A percentile compares a stretch with the other conserved stretches of the same genome.
These are phyloP conservation scores for Malus hybrid DNA, from an alignment of 331 rosid species.

Conservation along the genomic window DNA sequence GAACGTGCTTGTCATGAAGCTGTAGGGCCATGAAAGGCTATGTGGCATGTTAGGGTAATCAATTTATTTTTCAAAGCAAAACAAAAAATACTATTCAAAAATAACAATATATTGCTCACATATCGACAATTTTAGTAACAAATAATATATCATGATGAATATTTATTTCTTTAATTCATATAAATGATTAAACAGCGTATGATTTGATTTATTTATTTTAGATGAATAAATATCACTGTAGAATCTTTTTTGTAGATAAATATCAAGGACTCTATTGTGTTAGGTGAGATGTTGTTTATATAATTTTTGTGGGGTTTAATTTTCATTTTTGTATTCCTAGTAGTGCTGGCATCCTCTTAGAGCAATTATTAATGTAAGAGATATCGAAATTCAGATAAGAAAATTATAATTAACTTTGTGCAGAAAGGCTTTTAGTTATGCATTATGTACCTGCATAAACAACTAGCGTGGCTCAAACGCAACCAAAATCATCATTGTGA, in stretches of 20 bases:
- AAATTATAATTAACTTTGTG: background rate
- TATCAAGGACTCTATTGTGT: background rate
- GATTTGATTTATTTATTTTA: too few species aligned
- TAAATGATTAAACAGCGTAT: background rate
- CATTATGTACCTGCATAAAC: background rate
- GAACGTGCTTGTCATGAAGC: constrained; percentile 67
- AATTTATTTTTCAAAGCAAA: background rate
- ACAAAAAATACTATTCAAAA: background rate
- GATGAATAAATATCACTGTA: too few species aligned
- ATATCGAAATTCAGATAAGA: background rate
- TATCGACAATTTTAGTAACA: too few species aligned
- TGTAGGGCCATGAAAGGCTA: constrained; percentile 43
- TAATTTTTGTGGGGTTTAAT: constrained; percentile 17
- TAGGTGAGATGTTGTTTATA: constrained; percentile 6
- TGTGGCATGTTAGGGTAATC: constrained; percentile 18
- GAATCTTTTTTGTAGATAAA: too few species aligned
- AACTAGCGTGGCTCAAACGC: constrained; percentile 47
- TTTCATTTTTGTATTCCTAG: constrained; percentile 1
- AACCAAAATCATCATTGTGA: constrained; percentile 31
- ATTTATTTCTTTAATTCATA: background rate
- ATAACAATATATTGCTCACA: too few species aligned
- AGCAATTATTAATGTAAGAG: constrained; percentile 1
- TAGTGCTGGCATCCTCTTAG: constrained; percentile 20
- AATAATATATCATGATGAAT: too few species aligned
- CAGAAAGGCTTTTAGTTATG: constrained; percentile 1